A percentile compares a stretch with the other conserved stretches of the same genome.
These are phyloP conservation scores for Spatholobus suberectus DNA, from an alignment of 306 rosid genomes.

Conservation along the genomic window DNA sequence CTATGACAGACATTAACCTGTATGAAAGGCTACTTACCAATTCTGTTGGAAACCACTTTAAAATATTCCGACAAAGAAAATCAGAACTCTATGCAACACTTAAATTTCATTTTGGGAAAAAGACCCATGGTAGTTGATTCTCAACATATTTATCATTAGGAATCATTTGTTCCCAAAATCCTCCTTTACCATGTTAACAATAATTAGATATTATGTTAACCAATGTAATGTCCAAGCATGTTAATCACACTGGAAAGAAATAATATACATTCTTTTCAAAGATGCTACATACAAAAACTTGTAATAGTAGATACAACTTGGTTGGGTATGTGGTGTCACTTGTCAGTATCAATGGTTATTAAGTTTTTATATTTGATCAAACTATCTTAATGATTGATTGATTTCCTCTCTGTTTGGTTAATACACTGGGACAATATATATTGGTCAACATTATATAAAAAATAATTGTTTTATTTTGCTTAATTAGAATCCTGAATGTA, in stretches of 20 bases:
- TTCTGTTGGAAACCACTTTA: neutral
- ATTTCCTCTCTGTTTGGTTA: neutral
- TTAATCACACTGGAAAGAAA: neutral
- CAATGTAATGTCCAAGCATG: neutral
- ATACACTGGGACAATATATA: neutral
- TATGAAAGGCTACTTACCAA: neutral
- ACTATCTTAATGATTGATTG: neutral
- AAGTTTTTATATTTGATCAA: neutral
- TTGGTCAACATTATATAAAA: neutral
- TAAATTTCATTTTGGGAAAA: neutral
- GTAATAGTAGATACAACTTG: neutral
- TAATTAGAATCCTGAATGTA: neutral
- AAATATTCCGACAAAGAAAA: neutral
- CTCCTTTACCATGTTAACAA: neutral
- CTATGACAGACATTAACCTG: neutral
- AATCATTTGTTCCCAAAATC: neutral
- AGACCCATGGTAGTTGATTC: neutral
- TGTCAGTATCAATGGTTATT: neutral
- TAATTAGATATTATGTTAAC: conserved; percentile 2
- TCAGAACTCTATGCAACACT: neutral
- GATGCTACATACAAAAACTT: neutral
- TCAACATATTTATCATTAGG: neutral
- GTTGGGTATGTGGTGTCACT: neutral
- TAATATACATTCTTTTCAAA: neutral
- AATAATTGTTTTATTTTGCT: neutral